These are phyloP conservation scores for Punctularia strigosozonata DNA, from an alignment of 768 basidiomycete species.

Conservation along the genomic window DNA sequence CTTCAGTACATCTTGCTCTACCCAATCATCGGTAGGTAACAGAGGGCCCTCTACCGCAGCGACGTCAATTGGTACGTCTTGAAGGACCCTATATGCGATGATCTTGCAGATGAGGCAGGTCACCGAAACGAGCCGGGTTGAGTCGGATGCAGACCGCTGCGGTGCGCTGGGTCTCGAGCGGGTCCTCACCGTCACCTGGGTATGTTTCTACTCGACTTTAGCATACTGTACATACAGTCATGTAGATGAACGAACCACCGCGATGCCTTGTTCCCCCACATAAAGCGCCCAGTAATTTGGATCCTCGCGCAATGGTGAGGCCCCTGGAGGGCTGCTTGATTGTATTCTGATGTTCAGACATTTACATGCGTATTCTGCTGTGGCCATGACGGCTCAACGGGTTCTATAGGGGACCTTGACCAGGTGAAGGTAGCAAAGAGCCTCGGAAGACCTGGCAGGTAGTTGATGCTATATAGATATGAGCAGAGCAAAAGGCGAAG, in stretches of 20 bases:
- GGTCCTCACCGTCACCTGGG: conserved; percentile 58
- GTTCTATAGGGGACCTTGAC: too few species aligned
- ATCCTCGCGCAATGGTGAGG: conserved; percentile 13
- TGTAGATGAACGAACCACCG: conserved; percentile 35
- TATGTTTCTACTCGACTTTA: conserved; percentile 37
- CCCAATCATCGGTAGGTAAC: conserved; percentile 66
- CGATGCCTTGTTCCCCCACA: conserved; percentile 57
- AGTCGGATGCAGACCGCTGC: conserved; percentile 7
- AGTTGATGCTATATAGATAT: too few species aligned
- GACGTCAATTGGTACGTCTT: conserved; percentile 42
- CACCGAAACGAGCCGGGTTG: conserved; percentile 47
- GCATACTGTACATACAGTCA: conserved; percentile 4
- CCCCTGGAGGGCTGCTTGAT: conserved; percentile 16
- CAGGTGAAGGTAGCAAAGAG: too few species aligned
- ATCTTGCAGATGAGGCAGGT: conserved; percentile 61
- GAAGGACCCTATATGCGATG: conserved; percentile 57
- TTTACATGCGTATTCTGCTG: conserved; percentile 43
- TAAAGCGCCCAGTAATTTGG: conserved; percentile 40
- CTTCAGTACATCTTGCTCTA: conserved; percentile 59
- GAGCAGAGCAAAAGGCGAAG: too few species aligned
- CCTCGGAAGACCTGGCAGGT: too few species aligned
- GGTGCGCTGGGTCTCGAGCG: conserved; percentile 21
- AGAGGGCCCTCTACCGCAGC: conserved; percentile 54
- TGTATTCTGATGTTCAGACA: conserved; percentile 63
- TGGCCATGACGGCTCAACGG: too few species aligned